A percentile compares a stretch with the other conserved stretches of the same genome.
Evolutionary conservation across 1,284 basidiomycete species (phyloP).

Genomic region (Puccinia brachypodii): DNA sequence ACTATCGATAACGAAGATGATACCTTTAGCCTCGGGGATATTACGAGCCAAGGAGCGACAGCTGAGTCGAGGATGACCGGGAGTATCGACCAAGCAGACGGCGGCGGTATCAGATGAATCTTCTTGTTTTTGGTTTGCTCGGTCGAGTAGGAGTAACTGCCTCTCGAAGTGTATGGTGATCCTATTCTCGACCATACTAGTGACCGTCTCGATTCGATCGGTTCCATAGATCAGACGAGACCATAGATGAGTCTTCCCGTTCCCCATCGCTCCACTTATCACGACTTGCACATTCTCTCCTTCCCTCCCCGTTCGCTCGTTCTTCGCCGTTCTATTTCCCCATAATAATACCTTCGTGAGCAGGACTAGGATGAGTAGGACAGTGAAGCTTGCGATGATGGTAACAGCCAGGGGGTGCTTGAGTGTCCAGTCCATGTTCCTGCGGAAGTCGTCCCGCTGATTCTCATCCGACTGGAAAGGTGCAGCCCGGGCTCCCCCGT

Average conservation of each 20-base stretch:
- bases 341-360: neutral
- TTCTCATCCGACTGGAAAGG: neutral
- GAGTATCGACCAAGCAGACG: slow-evolving; percentile 37
- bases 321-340: neutral
- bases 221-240: slow-evolving; percentile 38
- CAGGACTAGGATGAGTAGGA: neutral
- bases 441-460: neutral
- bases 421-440: neutral
- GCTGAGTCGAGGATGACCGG: slow-evolving; percentile 43
- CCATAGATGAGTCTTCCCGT: slow-evolving; percentile 43
- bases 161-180: slow-evolving; percentile 13
- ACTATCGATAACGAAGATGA: slow-evolving; percentile 46
- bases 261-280: slow-evolving; percentile 35
- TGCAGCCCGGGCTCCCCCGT: neutral
- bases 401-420: neutral
- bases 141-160: neutral
- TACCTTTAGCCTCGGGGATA: neutral
- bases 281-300: slow-evolving; percentile 16
- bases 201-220: slow-evolving; percentile 35
- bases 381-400: slow-evolving; percentile 10
- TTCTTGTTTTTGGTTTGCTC: neutral
- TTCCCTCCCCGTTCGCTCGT: neutral
- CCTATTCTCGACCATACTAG: slow-evolving; percentile 40
- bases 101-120: neutral
- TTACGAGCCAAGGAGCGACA: slow-evolving; percentile 30